A percentile compares a stretch with the other conserved stretches of the same genome.
Conservation (phyloP, 352 stramenopile species). For the Phytophthora hibernalis region DNA sequence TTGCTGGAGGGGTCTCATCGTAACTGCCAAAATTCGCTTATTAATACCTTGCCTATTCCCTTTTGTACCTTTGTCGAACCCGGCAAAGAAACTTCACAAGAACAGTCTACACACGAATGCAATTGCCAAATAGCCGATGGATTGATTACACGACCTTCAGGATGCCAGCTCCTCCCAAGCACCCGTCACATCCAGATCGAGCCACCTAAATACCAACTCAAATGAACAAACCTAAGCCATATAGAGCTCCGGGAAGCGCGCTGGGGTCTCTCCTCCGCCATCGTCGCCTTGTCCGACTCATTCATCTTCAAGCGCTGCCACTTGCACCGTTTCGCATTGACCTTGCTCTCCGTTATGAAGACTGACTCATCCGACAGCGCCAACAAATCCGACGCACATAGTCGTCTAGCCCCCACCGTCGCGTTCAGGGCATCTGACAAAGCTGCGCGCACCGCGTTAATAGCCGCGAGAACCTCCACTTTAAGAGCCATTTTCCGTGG, state of each 20-base stretch:
- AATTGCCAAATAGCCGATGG: conserved; percentile 17
- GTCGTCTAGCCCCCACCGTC: conserved; percentile 23
- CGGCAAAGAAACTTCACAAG: neutral
- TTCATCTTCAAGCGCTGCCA: conserved; percentile 63
- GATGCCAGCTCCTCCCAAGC: neutral
- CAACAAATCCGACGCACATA: conserved; percentile 48
- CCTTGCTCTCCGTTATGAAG: conserved; percentile 54
- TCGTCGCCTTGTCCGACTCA: conserved; percentile 35
- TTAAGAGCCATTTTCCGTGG: conserved; percentile 56
- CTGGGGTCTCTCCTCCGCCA: conserved; percentile 31
- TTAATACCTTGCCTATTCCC: too few relatives aligned
- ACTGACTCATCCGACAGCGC: conserved; percentile 52
- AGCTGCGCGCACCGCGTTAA: conserved; percentile 62
- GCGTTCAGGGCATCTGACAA: conserved; percentile 66
- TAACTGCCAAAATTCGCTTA: conserved; percentile 20
- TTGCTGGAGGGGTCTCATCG: conserved; percentile 12
- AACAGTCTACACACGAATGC: conserved; percentile 2
- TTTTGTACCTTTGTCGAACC: neutral
- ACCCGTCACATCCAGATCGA: conserved; percentile 8
- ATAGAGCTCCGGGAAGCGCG: conserved; percentile 50
- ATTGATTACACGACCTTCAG: conserved; percentile 33
- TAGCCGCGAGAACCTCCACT: conserved; percentile 41
- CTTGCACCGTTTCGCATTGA: conserved; percentile 43
- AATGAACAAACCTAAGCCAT: conserved; percentile 36
- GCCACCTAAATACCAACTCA: conserved; percentile 20